Conservation (phyloP, 2,329 filamentous ascomycete species). For the Hypoxylon sp. region DNA sequence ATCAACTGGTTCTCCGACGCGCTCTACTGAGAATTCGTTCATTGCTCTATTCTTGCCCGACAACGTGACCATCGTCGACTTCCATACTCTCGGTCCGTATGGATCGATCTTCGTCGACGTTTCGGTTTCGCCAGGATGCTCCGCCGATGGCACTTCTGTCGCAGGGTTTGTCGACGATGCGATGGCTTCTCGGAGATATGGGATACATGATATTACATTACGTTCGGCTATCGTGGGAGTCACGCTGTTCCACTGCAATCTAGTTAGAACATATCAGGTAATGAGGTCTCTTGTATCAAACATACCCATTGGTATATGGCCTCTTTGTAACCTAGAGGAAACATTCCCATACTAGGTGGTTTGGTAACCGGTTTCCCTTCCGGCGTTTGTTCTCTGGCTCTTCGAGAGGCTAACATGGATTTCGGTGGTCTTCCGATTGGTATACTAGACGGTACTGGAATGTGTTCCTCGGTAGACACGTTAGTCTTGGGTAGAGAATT, state of each 20-base stretch:
- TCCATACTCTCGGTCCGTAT: slow-evolving; percentile 87
- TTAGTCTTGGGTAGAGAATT: slow-evolving; percentile 38
- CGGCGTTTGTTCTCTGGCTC: slow-evolving; percentile 56
- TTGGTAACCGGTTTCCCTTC: slow-evolving; percentile 48
- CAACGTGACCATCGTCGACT: slow-evolving; percentile 85
- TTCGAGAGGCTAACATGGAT: slow-evolving; percentile 63
- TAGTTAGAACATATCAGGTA: slow-evolving; percentile 41
- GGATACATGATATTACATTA: slow-evolving; percentile 87
- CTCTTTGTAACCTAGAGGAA: slow-evolving; percentile 92
- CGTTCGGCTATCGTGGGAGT: slow-evolving; percentile 88
- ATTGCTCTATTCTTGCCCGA: slow-evolving; percentile 88
- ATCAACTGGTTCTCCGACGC: slow-evolving; percentile 81
- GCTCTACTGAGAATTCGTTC: slow-evolving; percentile 94
- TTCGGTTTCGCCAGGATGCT: slow-evolving; percentile 60
- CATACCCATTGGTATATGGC: slow-evolving; percentile 91
- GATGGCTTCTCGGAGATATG: slow-evolving; percentile 83
- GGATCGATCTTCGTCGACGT: slow-evolving; percentile 75
- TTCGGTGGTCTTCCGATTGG: slow-evolving; percentile 56
- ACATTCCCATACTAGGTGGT: slow-evolving; percentile 65
- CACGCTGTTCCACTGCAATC: slow-evolving; percentile 82
- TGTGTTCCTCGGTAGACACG: slow-evolving; percentile 53
- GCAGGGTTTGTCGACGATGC: slow-evolving; percentile 60
- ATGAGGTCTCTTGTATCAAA: slow-evolving; percentile 42
- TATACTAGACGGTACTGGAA: slow-evolving; percentile 39
- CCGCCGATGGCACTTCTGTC: slow-evolving; percentile 52